Evolutionary conservation across 2,329 filamentous ascomycete genomes (phyloP).

Genomic region (Venturia pyrina): DNA sequence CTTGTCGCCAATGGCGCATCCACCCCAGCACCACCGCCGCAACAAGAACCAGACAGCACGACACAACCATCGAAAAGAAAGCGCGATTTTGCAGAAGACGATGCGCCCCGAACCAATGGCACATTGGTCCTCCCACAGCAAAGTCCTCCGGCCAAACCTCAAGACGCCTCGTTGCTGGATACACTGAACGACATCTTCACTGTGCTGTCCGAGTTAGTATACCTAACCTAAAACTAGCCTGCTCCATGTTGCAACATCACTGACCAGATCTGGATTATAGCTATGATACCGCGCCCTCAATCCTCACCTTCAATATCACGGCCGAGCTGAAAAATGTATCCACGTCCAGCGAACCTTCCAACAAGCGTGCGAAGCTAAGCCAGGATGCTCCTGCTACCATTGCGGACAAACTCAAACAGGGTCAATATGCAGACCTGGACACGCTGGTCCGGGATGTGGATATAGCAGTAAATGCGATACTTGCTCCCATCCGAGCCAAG

Average conservation of each 20-base stretch:
- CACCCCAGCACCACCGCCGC: not conserved
- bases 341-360: conserved; percentile 29
- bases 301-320: not conserved
- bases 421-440: conserved; percentile 31
- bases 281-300: conserved; percentile 6
- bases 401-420: conserved; percentile 25
- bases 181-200: not conserved
- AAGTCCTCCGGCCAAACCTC: not conserved
- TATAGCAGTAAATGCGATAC: not conserved
- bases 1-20: not conserved
- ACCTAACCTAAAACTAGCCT: not conserved
- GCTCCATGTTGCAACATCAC: not conserved
- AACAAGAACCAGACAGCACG: not conserved
- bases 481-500: conserved; percentile 9
- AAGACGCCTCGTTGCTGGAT: not conserved
- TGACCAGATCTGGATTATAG: not conserved
- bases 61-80: conserved; percentile 4
- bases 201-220: conserved; percentile 4
- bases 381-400: conserved; percentile 27
- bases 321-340: conserved; percentile 6
- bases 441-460: conserved; percentile 25
- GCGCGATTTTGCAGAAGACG: not conserved
- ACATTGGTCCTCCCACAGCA: not conserved
- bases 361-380: conserved; percentile 36
- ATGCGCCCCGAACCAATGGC: conserved; percentile 7